phyloP scores from a whole-genome alignment of 768 basidiomycete species.

The Piloderma croceum region DNA sequence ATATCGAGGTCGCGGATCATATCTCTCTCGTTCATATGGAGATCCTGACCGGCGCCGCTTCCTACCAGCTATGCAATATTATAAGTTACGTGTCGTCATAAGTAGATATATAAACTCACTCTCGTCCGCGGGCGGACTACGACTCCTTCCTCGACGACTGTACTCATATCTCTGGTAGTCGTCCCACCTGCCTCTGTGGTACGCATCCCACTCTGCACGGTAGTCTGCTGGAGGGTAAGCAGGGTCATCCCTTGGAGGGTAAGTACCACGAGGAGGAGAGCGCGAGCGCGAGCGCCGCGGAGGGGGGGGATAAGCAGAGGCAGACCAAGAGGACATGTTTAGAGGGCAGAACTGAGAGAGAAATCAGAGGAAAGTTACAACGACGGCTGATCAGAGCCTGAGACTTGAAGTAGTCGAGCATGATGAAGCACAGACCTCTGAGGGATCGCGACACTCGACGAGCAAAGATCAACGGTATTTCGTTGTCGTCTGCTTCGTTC shows the following conservation, averaged over 20 bases:
- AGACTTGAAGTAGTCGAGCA: conserved; percentile 74
- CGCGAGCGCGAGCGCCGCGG: conserved; percentile 80
- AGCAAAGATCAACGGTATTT: conserved; percentile 4
- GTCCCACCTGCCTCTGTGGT: conserved; percentile 71
- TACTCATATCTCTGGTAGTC: conserved; percentile 71
- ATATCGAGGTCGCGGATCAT: conserved; percentile 78
- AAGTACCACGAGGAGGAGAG: conserved; percentile 54
- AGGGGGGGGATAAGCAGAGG: conserved; percentile 62
- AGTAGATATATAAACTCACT: conserved; percentile 31
- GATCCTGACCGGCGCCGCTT: conserved; percentile 79
- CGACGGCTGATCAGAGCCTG: conserved; percentile 68
- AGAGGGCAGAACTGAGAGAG: conserved; percentile 52
- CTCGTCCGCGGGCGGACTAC: conserved; percentile 71
- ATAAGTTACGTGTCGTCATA: neutral
- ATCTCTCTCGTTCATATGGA: conserved; percentile 79
- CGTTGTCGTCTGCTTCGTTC: too few relatives aligned
- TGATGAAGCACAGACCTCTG: conserved; percentile 93
- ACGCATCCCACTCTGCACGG: conserved; percentile 62
- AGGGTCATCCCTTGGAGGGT: conserved; percentile 51
- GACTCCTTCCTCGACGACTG: conserved; percentile 64
- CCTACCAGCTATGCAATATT: conserved; percentile 41
- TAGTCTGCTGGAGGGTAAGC: conserved; percentile 48
- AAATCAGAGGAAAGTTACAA: conserved; percentile 43
- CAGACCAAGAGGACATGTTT: conserved; percentile 76
- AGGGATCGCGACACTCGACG: conserved; percentile 21